Base-by-base conservation (phyloP, 305 asterid species). In the Fraxinus nigra region DNA sequence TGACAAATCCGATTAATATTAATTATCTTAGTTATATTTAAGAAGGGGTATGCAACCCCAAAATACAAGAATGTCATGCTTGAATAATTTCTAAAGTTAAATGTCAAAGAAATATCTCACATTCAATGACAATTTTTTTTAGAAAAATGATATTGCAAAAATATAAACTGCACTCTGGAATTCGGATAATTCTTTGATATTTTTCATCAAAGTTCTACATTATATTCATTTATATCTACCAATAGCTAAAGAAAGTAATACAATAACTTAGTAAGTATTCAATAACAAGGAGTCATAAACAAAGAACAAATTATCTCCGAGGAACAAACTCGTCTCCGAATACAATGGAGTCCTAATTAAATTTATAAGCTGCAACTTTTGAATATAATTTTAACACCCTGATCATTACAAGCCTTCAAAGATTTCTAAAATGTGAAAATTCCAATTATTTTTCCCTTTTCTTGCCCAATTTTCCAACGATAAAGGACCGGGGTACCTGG, bases 401-500 rank as follows among this genome's bases (percentile, higher is more conserved):
- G 32, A 61, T 61, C 70, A 9, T 61, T 22, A 61, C 16, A 20
- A 61, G 70, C 70, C 33, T 61, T 61, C 16, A 3, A 61, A 61
- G 70, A 22, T 22, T 61, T 61, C 32, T 61, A 61, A 61, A 61
- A 8, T 8, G 2, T 61, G 70, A 61, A 24, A 61, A 22, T 22
- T 61, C 22, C 70, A 61, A 61, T 61, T 61, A 24, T 61, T 61
- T 61, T 22, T 5, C 70, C 16, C 33, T 61, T 61, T 22, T 61
- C 33, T 22, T 9, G 16, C 32, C 14, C 70, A 22, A 59, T 0
- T 56, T 54, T 56, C 67, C 67, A 18, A 56, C 3, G 26, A 56
- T 56, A 56, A 20, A 56, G 28, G 67, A 56, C 67, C 67, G 67
- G 28, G 67, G 37, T 90, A 93, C 98, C 96, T 89, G 75, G 92